phyloP scores from a whole-genome alignment of 768 basidiomycete species.

The Trametes cubensis region DNA sequence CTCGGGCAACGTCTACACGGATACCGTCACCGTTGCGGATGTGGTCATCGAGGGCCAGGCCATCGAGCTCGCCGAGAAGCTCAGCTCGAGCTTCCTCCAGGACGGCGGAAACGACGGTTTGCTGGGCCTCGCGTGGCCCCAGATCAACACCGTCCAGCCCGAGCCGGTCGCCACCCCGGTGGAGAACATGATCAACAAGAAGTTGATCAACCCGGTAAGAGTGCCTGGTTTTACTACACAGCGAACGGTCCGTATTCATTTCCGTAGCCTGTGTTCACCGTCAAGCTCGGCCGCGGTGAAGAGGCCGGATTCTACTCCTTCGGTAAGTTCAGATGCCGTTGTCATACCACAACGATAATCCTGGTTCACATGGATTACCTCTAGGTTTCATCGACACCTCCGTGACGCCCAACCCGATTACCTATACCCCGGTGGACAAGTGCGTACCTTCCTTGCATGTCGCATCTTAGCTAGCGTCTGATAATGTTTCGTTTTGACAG shows the following conservation, averaged over 20 bases:
- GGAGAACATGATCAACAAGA: slow-evolving; percentile 43
- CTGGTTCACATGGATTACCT: background rate
- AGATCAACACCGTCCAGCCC: slow-evolving; percentile 43
- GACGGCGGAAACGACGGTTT: slow-evolving; percentile 42
- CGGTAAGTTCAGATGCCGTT: slow-evolving; percentile 25
- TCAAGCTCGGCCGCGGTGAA: slow-evolving; percentile 41
- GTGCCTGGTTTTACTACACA: background rate
- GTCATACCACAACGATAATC: background rate
- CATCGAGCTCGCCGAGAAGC: slow-evolving; percentile 41
- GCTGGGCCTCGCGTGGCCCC: slow-evolving; percentile 42
- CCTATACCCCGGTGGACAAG: slow-evolving; percentile 33
- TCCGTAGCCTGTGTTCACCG: slow-evolving; percentile 39
- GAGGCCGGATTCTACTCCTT: slow-evolving; percentile 45
- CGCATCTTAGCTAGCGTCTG: background rate
- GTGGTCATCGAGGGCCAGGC: slow-evolving; percentile 39
- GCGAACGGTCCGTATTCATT: background rate
- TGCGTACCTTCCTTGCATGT: slow-evolving; percentile 14
- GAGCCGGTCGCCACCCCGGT: slow-evolving; percentile 41
- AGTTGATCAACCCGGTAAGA: slow-evolving; percentile 32
- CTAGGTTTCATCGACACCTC: slow-evolving; percentile 38
- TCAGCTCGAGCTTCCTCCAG: slow-evolving; percentile 38
- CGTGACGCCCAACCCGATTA: slow-evolving; percentile 34
- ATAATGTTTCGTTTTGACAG: slow-evolving; percentile 22
- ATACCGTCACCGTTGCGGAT: slow-evolving; percentile 42
- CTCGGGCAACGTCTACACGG: slow-evolving; percentile 41